phyloP scores from a whole-genome alignment of 2,329 filamentous ascomycete genomes.

The Fusarium sp. region DNA sequence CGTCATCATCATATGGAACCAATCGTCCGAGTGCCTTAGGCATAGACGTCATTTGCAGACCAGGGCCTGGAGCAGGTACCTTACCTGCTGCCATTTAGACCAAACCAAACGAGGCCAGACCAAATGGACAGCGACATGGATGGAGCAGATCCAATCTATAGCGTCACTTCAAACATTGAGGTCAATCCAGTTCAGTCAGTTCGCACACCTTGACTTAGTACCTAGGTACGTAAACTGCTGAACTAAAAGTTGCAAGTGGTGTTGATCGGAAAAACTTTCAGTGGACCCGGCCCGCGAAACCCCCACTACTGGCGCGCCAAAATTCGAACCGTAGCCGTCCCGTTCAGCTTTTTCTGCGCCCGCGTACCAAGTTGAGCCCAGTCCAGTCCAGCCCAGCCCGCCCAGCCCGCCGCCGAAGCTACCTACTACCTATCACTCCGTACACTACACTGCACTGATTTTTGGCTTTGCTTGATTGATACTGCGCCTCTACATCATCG shows the following conservation, averaged over 20 bases:
- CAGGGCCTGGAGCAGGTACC: background rate
- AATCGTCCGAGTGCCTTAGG: slow-evolving; percentile 29
- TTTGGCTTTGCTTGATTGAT: slow-evolving; percentile 30
- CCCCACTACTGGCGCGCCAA: slow-evolving; percentile 46
- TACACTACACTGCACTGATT: slow-evolving; percentile 7
- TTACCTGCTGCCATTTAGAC: background rate
- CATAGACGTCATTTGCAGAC: slow-evolving; percentile 21
- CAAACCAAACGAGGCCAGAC: background rate
- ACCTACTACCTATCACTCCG: slow-evolving; percentile 12
- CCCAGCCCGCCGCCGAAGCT: slow-evolving; percentile 50
- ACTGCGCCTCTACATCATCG: slow-evolving; percentile 53
- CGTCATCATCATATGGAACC: background rate
- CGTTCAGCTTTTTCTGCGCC: slow-evolving; percentile 50
- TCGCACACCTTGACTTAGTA: background rate
- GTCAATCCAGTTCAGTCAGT: slow-evolving; percentile 11
- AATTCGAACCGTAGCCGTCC: slow-evolving; percentile 47
- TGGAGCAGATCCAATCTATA: slow-evolving; percentile 2
- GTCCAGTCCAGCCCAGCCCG: slow-evolving; percentile 39
- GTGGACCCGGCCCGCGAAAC: slow-evolving; percentile 40
- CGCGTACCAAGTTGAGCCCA: slow-evolving; percentile 42
- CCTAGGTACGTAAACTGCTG: background rate
- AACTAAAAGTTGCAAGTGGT: slow-evolving; percentile 20
- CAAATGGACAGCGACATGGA: background rate
- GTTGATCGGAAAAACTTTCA: slow-evolving; percentile 49
- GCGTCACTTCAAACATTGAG: slow-evolving; percentile 3